phyloP scores from a whole-genome alignment of 257 asterid species.

The Coffea eugenioides region DNA sequence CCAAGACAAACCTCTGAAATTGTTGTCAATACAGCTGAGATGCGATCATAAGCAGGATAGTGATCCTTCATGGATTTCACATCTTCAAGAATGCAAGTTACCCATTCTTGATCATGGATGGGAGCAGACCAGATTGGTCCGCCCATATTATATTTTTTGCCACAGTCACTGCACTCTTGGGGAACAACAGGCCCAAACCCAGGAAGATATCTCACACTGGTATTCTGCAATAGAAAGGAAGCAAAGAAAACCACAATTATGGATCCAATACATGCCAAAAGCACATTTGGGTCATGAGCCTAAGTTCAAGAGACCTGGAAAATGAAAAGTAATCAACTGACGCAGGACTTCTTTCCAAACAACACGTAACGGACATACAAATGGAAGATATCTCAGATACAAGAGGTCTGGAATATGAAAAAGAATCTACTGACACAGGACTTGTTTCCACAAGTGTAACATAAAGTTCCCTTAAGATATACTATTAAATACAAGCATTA shows the following conservation, averaged over 20 bases:
- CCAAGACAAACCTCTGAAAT: slow-evolving; percentile 70
- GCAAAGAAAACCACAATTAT: background rate
- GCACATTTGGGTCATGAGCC: background rate
- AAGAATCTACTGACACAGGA: background rate
- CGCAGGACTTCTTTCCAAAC: background rate
- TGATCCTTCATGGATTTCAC: slow-evolving; percentile 61
- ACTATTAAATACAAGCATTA: background rate
- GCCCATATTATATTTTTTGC: slow-evolving; percentile 95
- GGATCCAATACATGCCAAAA: background rate
- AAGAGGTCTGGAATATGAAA: background rate
- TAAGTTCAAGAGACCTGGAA: background rate
- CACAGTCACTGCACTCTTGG: slow-evolving; percentile 91
- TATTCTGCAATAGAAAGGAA: slow-evolving; percentile 43
- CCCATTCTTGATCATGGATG: slow-evolving; percentile 95
- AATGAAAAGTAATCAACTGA: background rate
- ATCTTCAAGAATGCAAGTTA: slow-evolving; percentile 64
- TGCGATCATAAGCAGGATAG: slow-evolving; percentile 83
- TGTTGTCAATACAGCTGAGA: slow-evolving; percentile 86
- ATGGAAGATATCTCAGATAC: background rate
- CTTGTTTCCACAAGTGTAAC: background rate
- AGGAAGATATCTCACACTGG: slow-evolving; percentile 78
- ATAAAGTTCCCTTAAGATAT: background rate
- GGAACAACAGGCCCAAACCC: slow-evolving; percentile 91
- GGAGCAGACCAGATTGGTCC: slow-evolving; percentile 99
- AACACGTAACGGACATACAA: background rate